Base-by-base conservation (phyloP, 1,139 yeast genomes). In the Candida mesenterica region DNA sequence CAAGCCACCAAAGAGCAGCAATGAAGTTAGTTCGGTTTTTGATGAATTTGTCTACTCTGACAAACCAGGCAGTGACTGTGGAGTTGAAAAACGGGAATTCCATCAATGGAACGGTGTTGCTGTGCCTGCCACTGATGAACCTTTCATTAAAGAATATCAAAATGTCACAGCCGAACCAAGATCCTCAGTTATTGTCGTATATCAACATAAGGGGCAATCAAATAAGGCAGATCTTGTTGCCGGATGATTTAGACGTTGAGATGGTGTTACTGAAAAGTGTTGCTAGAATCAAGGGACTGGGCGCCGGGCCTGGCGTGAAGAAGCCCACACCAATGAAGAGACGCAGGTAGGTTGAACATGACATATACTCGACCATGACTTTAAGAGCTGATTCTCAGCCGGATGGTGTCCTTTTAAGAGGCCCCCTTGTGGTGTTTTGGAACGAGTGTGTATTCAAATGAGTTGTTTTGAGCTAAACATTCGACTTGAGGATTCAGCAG, bases 81-180 rank as follows among this genome's bases (percentile, higher is more conserved):
- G 98, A 92, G 57, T 69, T 92, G 53, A 92, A 92, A 59, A 89
- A 92, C 59, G 97, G 97, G 22, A 61, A 59, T 40, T 59, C 69
- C 10, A 61, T 68, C 19, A 61, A 61, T 41, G 77, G 76, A 1
- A 70, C 66, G 42, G 52, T 92, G 28, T 76, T 86, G 30, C 78
- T 90, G 5, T 96, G 95, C 29, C 75, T 95, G 4, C 96, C 97
- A 23, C 78, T 86, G 48, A 92, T 92, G 98, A 92, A 92, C 62
- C 80, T 94, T 30, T 80, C 90, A 4, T 62, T 92, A 47, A 82
- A 86, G 48, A 86, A 84, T 46, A 94, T 88, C 38, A 86, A 83
- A 53, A 78, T 83, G 77, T 79, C 84, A 19, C 75, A 79, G 41
- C 79, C 73, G 43, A 77, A 81, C 53, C 78, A 87, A 42, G 90